Base-by-base conservation (phyloP, 148 eudicot species). In the Pouteria glomerata region DNA sequence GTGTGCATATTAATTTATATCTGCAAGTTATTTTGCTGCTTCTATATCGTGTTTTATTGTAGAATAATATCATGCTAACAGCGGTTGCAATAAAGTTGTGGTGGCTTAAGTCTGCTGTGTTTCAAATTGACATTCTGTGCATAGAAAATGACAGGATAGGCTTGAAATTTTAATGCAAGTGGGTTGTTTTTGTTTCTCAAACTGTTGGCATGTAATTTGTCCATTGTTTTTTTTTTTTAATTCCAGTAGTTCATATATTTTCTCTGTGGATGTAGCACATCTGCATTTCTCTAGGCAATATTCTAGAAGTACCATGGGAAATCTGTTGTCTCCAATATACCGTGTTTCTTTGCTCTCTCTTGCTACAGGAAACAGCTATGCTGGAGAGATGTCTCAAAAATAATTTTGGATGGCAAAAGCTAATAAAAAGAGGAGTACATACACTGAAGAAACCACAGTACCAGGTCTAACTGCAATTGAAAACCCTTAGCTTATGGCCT, bases 391-490 rank as follows among this genome's bases (percentile, higher is more conserved):
- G 89, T 31, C 84, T 92, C 35, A 81, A 69, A 65, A 75, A 78
- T 41, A 95, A 86, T 39, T 63, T n/a, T 31, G 97, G 96, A 57
- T 95, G 99, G 99, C 97, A 91, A 74, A 77, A 64, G 76, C 74
- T 85, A 31, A 75, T 95, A 62, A 95, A 95, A 81, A 91, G 97
- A 84, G 99, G 97, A 50, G 81, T 77, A 21, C 96, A 95, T 86
- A 95, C 99, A 15, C 83, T 91, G 75, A 82, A 72, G 83, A 89
- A 91, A 79, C 89, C 85, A 37, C 96, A 86, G 74, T 95, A 95
- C 83, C 99, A 94, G 97, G 98, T 91, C 26, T 24, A 71, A 68
- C 6, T 29, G 56, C 51, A 60, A 47, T 23, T 69, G 74, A 18
- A 27, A 30, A 26, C 15, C 21, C 2, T 56, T 23, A 21, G 37